phyloP scores from a whole-genome alignment of 1,139 yeast species.

The Kluyveromyces sp. region DNA sequence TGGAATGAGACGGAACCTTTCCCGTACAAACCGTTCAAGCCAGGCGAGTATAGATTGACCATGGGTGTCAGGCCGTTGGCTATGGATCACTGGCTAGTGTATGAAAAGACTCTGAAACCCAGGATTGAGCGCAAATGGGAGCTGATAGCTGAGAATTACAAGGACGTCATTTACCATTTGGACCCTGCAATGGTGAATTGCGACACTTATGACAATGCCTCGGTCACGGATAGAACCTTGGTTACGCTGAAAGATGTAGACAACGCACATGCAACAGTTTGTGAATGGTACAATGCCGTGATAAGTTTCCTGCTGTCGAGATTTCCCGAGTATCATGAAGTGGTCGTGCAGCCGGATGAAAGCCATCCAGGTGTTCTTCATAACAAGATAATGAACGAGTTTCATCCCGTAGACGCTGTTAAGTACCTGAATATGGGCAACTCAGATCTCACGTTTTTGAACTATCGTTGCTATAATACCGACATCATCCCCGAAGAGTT shows the following conservation, averaged over 20 bases:
- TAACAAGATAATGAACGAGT: constrained; percentile 39
- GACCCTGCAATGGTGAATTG: constrained; percentile 16
- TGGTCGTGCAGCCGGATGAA: constrained; percentile 13
- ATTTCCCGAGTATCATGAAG: constrained; percentile 51
- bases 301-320: constrained; percentile 42
- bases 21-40: constrained; percentile 55
- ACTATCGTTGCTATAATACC: constrained; percentile 12
- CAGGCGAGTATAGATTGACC: constrained; percentile 55
- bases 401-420: constrained; percentile 33
- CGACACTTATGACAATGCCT: constrained; percentile 5
- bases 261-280: constrained; percentile 36
- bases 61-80: constrained; percentile 57
- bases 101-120: constrained; percentile 56
- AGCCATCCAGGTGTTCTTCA: constrained; percentile 25
- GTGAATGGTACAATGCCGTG: constrained; percentile 47
- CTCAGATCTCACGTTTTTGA: constrained; percentile 8
- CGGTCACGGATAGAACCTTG: constrained; percentile 8
- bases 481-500: constrained; percentile 13
- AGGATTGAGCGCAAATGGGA: constrained; percentile 40
- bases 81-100: constrained; percentile 55
- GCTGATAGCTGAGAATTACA: constrained; percentile 13
- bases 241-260: constrained; percentile 15
- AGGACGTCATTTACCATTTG: constrained; percentile 14
- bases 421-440: constrained; percentile 10
- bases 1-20: constrained; percentile 47